Conservation (phyloP, 163 green algal genomes). For the Chlamydomonas reinhardtii region DNA sequence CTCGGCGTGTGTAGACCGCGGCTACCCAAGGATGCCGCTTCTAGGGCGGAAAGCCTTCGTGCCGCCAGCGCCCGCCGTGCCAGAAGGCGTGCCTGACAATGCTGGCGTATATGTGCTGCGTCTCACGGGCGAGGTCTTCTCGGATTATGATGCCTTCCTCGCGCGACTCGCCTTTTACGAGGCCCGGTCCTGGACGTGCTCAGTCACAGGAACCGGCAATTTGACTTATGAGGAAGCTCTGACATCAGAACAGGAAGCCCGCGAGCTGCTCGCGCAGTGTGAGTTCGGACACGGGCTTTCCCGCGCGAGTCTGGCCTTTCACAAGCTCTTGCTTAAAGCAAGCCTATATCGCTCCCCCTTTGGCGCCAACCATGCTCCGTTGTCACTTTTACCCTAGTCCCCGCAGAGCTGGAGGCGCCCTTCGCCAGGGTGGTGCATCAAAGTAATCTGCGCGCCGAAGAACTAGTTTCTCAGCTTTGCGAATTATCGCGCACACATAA, state of each 20-base stretch:
- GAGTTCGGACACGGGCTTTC: background rate
- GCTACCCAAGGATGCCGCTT: background rate
- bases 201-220: constrained; percentile 52
- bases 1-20: no score
- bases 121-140: constrained; percentile 60
- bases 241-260: constrained; percentile 24
- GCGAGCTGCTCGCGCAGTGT: constrained; percentile 34
- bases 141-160: constrained; percentile 62
- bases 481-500: constrained; percentile 23
- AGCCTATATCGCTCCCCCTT: background rate
- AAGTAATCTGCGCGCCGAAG: constrained; percentile 55
- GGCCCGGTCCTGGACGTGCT: constrained; percentile 56
- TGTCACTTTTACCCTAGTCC: constrained; percentile 44
- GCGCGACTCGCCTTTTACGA: constrained; percentile 56
- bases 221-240: constrained; percentile 69
- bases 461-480: constrained; percentile 48
- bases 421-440: constrained; percentile 65
- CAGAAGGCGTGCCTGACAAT: background rate
- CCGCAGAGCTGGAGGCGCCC: constrained; percentile 58
- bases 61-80: constrained; percentile 15
- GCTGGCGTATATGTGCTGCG: constrained; percentile 64
- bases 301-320: background rate
- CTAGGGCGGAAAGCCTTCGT: constrained; percentile 31
- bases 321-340: background rate
- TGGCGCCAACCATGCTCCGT: no score